Percentiles rank a stretch among this genome's conserved stretches.
These are phyloP conservation scores for Discostella stelligeroides DNA, from an alignment of 108 stramenopile species.

Conservation along the genomic window DNA sequence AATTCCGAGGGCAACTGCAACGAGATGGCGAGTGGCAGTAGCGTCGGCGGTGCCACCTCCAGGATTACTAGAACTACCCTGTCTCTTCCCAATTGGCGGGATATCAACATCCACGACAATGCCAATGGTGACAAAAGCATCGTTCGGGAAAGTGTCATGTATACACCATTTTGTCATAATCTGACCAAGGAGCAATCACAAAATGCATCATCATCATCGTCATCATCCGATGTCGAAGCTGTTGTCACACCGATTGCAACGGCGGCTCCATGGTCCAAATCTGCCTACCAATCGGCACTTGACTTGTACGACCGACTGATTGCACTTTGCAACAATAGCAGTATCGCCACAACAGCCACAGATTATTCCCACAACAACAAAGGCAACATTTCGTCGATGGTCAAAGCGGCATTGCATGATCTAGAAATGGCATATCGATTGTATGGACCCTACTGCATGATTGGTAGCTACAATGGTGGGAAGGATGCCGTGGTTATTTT, in stretches of 20 bases:
- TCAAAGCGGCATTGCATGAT: constrained; percentile 66
- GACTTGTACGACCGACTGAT: constrained; percentile 60
- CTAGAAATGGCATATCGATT: constrained; percentile 81
- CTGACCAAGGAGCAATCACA: neutral
- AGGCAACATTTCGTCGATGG: constrained; percentile 37
- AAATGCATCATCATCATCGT: neutral
- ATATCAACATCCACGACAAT: neutral
- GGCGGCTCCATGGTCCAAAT: constrained; percentile 60
- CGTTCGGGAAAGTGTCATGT: neutral
- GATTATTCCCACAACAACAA: constrained; percentile 49
- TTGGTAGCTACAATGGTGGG: constrained; percentile 97
- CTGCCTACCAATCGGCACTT: constrained; percentile 61
- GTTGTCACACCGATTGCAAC: constrained; percentile 1
- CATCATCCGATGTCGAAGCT: neutral
- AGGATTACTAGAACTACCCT: neutral
- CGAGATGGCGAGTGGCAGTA: constrained; percentile 1
- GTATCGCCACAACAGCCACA: neutral
- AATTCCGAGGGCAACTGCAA: neutral
- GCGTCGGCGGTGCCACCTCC: neutral
- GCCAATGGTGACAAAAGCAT: neutral
- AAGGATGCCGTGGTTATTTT: constrained; percentile 98
- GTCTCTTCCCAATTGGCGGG: constrained; percentile 26
- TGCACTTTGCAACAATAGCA: neutral
- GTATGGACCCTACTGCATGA: constrained; percentile 76
- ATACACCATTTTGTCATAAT: constrained; percentile 31